phyloP scores from a whole-genome alignment of 2,329 filamentous ascomycete genomes.

The Elsinoe arachidis region DNA sequence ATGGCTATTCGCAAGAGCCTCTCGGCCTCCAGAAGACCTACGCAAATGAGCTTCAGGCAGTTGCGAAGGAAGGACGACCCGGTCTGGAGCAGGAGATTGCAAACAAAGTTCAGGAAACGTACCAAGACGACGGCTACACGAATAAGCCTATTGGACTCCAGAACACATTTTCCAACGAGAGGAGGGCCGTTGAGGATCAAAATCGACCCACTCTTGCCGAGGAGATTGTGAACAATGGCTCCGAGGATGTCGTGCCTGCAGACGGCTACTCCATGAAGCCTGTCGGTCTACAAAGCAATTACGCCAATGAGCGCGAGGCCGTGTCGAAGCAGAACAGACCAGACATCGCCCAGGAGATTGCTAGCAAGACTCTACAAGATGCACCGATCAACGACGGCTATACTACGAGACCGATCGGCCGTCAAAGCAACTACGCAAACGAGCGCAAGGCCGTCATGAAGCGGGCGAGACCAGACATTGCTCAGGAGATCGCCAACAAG shows the following conservation, averaged over 20 bases:
- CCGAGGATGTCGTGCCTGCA: not conserved
- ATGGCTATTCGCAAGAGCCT: constrained; percentile 5
- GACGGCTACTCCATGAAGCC: constrained; percentile 16
- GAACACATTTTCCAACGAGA: constrained; percentile 16
- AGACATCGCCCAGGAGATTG: not conserved
- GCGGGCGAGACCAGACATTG: not conserved
- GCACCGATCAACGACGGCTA: not conserved
- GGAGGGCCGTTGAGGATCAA: not conserved
- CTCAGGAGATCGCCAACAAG: not conserved
- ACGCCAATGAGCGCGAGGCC: constrained; percentile 14
- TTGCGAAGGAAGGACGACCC: not conserved
- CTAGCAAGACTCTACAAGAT: not conserved
- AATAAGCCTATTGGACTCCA: constrained; percentile 15
- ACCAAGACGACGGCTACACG: constrained; percentile 15
- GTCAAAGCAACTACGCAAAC: not conserved
- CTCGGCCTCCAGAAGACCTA: constrained; percentile 14
- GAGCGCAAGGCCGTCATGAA: not conserved
- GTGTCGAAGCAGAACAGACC: not conserved
- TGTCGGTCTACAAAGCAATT: constrained; percentile 17
- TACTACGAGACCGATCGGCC: not conserved
- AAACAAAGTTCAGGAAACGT: not conserved
- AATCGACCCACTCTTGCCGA: constrained; percentile 6
- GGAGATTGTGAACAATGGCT: constrained; percentile 9
- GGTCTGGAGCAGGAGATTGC: constrained; percentile 13
- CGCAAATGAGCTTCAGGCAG: constrained; percentile 8